Evolutionary conservation across 2,329 filamentous ascomycete genomes (phyloP).

Genomic region (Beauveria brongniartii): DNA sequence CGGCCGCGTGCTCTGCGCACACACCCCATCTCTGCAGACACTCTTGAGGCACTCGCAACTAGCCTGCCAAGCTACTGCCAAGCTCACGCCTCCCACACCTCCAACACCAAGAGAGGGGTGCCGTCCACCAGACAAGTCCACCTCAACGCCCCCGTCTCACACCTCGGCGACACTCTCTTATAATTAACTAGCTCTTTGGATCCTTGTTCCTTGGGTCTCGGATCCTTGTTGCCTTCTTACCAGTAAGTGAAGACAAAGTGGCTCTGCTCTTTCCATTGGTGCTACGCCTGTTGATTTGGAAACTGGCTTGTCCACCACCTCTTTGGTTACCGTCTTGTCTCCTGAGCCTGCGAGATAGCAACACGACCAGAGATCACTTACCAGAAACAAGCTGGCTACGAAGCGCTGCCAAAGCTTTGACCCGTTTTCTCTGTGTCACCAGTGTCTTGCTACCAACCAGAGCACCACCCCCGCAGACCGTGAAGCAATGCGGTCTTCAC

Average conservation of each 20-base stretch:
- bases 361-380: neutral
- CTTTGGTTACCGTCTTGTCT: neutral
- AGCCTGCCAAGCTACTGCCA: neutral
- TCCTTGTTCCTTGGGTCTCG: neutral
- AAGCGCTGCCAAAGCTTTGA: neutral
- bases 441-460: neutral
- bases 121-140: neutral
- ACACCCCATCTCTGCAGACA: neutral
- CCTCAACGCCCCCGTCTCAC: slow-evolving; percentile 8
- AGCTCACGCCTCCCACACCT: neutral
- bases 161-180: slow-evolving; percentile 5
- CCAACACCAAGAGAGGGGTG: neutral
- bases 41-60: neutral
- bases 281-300: neutral
- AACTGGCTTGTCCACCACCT: neutral
- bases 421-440: neutral
- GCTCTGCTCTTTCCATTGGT: slow-evolving; percentile 8
- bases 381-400: neutral
- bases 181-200: neutral
- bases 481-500: neutral
- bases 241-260: neutral
- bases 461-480: neutral
- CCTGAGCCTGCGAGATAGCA: neutral
- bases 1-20: neutral
- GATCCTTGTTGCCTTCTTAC: neutral